Conservation (phyloP, 352 stramenopile genomes). For the Phytopythium montanum region DNA sequence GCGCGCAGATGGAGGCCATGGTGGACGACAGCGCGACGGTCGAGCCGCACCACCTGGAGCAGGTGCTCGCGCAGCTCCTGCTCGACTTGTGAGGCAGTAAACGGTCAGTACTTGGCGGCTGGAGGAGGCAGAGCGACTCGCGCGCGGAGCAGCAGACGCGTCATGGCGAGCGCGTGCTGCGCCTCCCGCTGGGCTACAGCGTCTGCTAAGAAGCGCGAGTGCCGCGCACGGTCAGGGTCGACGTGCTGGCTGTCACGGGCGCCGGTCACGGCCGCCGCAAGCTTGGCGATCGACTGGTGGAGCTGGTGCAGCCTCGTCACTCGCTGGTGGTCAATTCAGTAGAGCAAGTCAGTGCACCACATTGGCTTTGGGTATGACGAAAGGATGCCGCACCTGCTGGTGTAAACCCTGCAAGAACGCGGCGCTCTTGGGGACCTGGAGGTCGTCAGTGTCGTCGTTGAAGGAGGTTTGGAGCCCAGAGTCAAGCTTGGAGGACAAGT, state of each 20-base stretch:
- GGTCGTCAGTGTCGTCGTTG: constrained; percentile 2
- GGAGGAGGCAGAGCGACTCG: constrained; percentile 1
- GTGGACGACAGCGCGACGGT: constrained; percentile 73
- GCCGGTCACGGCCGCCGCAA: constrained; percentile 30
- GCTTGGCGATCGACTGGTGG: constrained; percentile 49
- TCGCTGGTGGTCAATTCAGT: constrained; percentile 24
- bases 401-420: constrained; percentile 56
- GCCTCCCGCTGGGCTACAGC: constrained; percentile 34
- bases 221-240: constrained; percentile 38
- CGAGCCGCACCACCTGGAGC: constrained; percentile 75
- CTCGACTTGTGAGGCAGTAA: constrained; percentile 46
- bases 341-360: constrained; percentile 1
- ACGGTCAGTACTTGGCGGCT: constrained; percentile 17
- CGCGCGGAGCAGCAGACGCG: constrained; percentile 13
- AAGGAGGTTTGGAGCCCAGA: neutral
- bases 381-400: constrained; percentile 36
- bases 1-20: constrained; percentile 86
- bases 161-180: constrained; percentile 28
- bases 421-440: constrained; percentile 13
- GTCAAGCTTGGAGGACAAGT: constrained; percentile 6
- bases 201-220: constrained; percentile 49
- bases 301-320: constrained; percentile 58
- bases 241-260: constrained; percentile 7
- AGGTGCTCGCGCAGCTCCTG: constrained; percentile 76
- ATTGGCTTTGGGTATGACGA: neutral